Base-by-base conservation (phyloP, 495 filamentous ascomycete species). In the Bacidia rubella region DNA sequence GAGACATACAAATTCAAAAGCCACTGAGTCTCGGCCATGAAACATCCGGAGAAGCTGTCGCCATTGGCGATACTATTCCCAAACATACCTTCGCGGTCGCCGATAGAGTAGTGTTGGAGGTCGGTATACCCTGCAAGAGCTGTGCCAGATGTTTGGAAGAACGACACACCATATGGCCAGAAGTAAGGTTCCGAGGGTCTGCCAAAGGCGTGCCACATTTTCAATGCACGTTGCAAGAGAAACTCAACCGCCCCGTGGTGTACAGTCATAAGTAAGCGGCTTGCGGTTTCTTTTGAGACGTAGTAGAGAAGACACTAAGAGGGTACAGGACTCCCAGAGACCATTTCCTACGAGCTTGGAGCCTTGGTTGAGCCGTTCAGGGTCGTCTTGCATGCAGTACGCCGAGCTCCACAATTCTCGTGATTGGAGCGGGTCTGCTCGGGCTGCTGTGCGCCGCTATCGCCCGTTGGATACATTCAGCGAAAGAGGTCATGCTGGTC, bases 101-200 rank as follows among this genome's bases (percentile, higher is more conserved):
- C 32, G 86, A 92, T 63, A 76, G 77, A 23, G 85, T 92, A n/a
- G 85, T 84, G 0, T 70, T 92, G 17, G 86, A 92, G 69, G 83
- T 87, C 60, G 85, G 85, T n/a, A 66, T 86, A 9, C 85, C 86
- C n/a, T 93, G 87, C 61, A 74, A 74, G 23, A 58, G 70, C 42
- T 93, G 87, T 63, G 69, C 73, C 7, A 67, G 82, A 21, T 93
- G 87, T 64, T 57, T 58, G 19, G 70, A 71, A 42, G 83, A 83
- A 23, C 73, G 86, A 48, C 92, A 93, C 65, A 95, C 93, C 65
- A 85, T 95, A 68, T 95, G 87, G 73, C 71, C 73, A n/a, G 65
- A 68, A 10, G 82, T 95, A 78, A 72, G 70, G 46, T 95, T 94
- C 67, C 72, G 86, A 44, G 83, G 79, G 61, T 86, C 81, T 44